Evolutionary conservation across 352 stramenopile genomes (phyloP), one percentile per base, ranked within the genome.

Genomic region (Globisporangium carolinianum): DNA sequence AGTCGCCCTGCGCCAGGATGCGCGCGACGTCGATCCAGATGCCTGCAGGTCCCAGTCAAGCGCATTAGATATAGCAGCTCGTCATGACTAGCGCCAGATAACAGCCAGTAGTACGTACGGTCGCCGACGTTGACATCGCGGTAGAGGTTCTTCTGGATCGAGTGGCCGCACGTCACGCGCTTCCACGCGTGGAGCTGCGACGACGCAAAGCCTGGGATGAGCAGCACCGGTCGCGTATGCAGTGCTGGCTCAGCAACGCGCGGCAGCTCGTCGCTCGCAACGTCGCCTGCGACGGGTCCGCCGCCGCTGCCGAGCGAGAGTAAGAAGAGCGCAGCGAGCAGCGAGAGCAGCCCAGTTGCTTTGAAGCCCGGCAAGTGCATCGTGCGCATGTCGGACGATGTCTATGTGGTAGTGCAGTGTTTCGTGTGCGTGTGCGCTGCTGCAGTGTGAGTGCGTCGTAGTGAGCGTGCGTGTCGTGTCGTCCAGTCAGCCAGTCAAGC

Each of bases 151-250:
- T 85, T 81, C 69, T 82, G 76, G 65, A 92, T 83, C 47, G 74
- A 66, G 6, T 70, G 79, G 55, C 75, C 61, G 58, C 81, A 91
- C 45, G 63, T 67, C 47, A 70, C 59, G 54, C 78, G 74, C 52
- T 77, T 80, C 83, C 83, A 92, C 14, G 78, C 70, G 35, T 87
- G 70, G n/a, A 92, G 68, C 59, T 92, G 83, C 38, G 83, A 84
- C 6, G 79, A 92, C 45, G 83, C 83, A 47, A 90, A 92, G 59
- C 83, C 83, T 32, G 83, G 83, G 36, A 92, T 70, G 47, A 92
- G 67, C 55, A 92, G 63, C 61, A 92, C 78, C 0, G 83, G 83
- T 3, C 79, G 73, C 60, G 75, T 79, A 9, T 48, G 60, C 53
- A 65, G 42, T 39, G 10, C 32, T 6, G 45, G 46, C 2, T 52